phyloP scores from a whole-genome alignment of 2,329 filamentous ascomycete species.

The Stachybotrys echinatus region DNA sequence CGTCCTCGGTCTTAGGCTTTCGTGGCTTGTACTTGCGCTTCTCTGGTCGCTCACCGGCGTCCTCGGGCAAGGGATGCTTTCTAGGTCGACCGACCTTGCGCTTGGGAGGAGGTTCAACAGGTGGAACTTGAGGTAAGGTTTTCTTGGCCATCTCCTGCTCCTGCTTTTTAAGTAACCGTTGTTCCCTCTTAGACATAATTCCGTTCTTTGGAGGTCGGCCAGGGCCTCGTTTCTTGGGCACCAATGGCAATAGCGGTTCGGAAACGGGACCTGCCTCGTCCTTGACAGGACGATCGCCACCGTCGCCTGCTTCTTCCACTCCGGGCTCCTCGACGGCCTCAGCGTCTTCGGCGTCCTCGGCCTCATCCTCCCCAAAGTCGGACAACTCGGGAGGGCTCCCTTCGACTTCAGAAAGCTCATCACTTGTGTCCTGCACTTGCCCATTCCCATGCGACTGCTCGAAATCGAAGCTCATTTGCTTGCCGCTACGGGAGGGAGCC shows the following conservation, averaged over 20 bases:
- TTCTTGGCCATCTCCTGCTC: conserved; percentile 44
- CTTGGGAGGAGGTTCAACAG: conserved; percentile 49
- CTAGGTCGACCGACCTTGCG: conserved; percentile 61
- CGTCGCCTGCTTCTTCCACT: conserved; percentile 15
- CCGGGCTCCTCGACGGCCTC: conserved; percentile 19
- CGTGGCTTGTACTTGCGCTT: conserved; percentile 64
- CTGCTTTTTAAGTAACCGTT: conserved; percentile 56
- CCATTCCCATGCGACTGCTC: conserved; percentile 56
- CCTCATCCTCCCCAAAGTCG: conserved; percentile 32
- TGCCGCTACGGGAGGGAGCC: conserved; percentile 50
- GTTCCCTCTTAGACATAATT: conserved; percentile 75
- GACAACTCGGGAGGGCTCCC: conserved; percentile 34
- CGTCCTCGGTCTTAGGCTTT: conserved; percentile 48
- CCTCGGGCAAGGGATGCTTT: conserved; percentile 57
- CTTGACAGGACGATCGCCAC: conserved; percentile 18
- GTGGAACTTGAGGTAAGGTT: conserved; percentile 40
- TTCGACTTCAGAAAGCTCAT: conserved; percentile 41
- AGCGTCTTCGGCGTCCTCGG: conserved; percentile 12
- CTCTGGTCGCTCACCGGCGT: conserved; percentile 47
- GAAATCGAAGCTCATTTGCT: conserved; percentile 71
- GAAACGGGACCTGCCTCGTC: conserved; percentile 22
- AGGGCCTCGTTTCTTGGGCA: conserved; percentile 67
- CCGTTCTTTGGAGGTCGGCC: conserved; percentile 80
- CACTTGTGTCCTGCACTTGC: conserved; percentile 51
- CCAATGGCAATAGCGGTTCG: conserved; percentile 32